Conservation (phyloP, 176 grass and related monocot genomes). For the Hyparrhenia diplandra region DNA sequence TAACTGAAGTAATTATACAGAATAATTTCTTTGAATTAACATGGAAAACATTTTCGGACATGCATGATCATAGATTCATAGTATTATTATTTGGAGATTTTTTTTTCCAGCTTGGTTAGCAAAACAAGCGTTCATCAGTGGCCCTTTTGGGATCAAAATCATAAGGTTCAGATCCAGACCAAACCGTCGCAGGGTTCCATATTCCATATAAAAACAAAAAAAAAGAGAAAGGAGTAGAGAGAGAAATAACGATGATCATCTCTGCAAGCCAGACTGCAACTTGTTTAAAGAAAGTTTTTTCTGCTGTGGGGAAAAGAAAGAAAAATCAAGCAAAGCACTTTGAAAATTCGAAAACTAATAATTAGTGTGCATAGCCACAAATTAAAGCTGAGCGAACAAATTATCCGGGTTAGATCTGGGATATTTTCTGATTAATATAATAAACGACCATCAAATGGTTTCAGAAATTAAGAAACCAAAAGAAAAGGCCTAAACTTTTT, state of each 20-base stretch:
- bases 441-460: slow-evolving; percentile 22
- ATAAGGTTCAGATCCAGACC: slow-evolving; percentile 18
- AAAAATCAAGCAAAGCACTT: background rate
- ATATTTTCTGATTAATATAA: slow-evolving; percentile 42
- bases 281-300: background rate
- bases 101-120: background rate
- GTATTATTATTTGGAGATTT: background rate
- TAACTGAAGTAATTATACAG: too few relatives aligned
- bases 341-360: background rate
- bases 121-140: background rate
- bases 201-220: too few relatives aligned
- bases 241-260: background rate
- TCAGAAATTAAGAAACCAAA: background rate
- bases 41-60: background rate
- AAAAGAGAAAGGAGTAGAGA: background rate
- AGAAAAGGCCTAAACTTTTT: background rate
- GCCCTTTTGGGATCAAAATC: background rate
- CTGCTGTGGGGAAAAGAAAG: background rate
- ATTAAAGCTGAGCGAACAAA: slow-evolving; percentile 15
- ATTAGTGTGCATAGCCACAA: background rate
- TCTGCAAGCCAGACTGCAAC: too few relatives aligned
- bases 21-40: too few relatives aligned
- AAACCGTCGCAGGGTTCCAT: slow-evolving; percentile 1
- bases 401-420: slow-evolving; percentile 21
- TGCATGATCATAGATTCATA: background rate